A percentile compares a stretch with the other conserved stretches of the same genome.
These are phyloP conservation scores for Salisapilia sapeloensis DNA, from an alignment of 352 stramenopile genomes.

Conservation along the genomic window DNA sequence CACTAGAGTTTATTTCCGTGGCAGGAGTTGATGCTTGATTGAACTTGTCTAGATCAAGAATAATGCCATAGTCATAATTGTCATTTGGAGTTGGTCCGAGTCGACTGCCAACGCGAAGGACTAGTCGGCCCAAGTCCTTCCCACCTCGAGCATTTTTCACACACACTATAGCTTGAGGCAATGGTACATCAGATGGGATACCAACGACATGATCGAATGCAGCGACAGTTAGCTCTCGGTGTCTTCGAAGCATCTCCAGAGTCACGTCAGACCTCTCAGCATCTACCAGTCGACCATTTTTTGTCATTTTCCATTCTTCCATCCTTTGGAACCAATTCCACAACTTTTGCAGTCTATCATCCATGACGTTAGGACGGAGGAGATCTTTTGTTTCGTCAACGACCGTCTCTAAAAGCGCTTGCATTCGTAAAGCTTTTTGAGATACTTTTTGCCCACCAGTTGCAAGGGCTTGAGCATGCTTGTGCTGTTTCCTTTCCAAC, in stretches of 20 bases:
- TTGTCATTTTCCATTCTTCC: constrained; percentile 63
- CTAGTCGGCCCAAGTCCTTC: constrained; percentile 8
- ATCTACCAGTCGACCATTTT: constrained; percentile 39
- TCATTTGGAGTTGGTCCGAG: constrained; percentile 23
- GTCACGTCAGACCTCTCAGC: constrained; percentile 32
- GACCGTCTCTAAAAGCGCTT: constrained; percentile 43
- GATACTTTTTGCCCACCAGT: constrained; percentile 9
- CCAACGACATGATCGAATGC: constrained; percentile 38
- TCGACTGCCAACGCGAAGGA: constrained; percentile 22
- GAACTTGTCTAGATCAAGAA: constrained; percentile 33
- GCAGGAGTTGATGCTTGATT: too few relatives aligned
- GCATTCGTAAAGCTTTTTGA: constrained; percentile 30
- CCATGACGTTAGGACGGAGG: constrained; percentile 6
- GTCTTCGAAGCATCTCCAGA: constrained; percentile 23
- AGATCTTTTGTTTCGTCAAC: constrained; percentile 30
- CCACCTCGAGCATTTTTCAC: constrained; percentile 8
- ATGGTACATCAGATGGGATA: constrained; percentile 8
- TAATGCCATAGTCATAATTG: constrained; percentile 42
- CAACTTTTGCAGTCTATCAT: constrained; percentile 46
- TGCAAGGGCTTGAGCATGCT: constrained; percentile 11
- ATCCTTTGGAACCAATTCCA: constrained; percentile 58
- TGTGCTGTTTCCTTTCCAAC: constrained; percentile 17
- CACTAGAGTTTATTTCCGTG: too few relatives aligned
- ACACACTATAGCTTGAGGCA: constrained; percentile 38
- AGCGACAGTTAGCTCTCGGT: constrained; percentile 20